A percentile compares a stretch with the other conserved stretches of the same genome.
Evolutionary conservation across 768 basidiomycete species (phyloP).

Genomic region (button mushroom (Agaricus bisporus)): DNA sequence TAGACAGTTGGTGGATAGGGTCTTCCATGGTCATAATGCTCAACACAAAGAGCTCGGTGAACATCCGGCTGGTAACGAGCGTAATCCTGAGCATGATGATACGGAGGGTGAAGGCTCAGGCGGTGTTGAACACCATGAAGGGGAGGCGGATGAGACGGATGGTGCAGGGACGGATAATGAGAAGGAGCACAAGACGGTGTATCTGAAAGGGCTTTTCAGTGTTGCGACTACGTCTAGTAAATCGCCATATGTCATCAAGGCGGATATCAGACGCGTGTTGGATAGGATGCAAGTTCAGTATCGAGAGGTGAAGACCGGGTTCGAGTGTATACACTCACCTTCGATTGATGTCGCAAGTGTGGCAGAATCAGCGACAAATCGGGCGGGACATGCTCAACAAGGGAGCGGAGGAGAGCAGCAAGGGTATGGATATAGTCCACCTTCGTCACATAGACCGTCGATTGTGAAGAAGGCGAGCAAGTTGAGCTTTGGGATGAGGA

Average conservation of each 20-base stretch:
- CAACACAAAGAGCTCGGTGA: neutral
- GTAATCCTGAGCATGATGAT: slow-evolving; percentile 12
- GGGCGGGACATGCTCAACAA: slow-evolving; percentile 24
- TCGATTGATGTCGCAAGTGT: slow-evolving; percentile 88
- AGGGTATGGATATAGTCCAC: slow-evolving; percentile 16
- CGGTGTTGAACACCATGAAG: slow-evolving; percentile 40
- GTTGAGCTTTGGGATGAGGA: slow-evolving; percentile 64
- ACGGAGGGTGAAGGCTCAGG: slow-evolving; percentile 36
- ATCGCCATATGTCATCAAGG: slow-evolving; percentile 68
- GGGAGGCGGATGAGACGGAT: slow-evolving; percentile 36
- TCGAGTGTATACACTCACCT: slow-evolving; percentile 93
- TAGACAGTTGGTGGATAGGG: slow-evolving; percentile 33
- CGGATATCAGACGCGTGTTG: slow-evolving; percentile 80
- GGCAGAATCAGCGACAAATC: slow-evolving; percentile 24
- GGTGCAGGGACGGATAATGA: slow-evolving; percentile 26
- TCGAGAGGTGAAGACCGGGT: slow-evolving; percentile 83
- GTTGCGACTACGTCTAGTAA: slow-evolving; percentile 96
- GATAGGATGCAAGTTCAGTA: slow-evolving; percentile 96
- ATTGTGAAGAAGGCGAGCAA: slow-evolving; percentile 74
- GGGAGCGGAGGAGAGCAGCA: slow-evolving; percentile 41
- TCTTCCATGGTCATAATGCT: slow-evolving; percentile 31
- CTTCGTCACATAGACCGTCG: slow-evolving; percentile 36
- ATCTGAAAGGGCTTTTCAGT: slow-evolving; percentile 93
- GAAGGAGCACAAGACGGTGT: slow-evolving; percentile 89
- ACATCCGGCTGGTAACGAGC: slow-evolving; percentile 21